phyloP scores from a whole-genome alignment of 805 yeast species.

The Metschnikowia kofuensis region DNA sequence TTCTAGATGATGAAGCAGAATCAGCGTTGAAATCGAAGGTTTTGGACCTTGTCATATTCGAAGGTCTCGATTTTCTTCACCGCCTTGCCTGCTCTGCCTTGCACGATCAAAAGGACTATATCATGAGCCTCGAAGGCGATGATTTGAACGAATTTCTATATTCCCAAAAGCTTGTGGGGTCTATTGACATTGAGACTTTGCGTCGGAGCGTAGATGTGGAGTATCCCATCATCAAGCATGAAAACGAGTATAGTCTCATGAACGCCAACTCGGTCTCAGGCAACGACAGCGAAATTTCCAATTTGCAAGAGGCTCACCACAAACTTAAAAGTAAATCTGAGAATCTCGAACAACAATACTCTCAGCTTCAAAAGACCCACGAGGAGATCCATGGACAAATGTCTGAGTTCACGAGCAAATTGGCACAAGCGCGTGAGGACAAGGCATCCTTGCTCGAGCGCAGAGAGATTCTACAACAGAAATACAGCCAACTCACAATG shows the following conservation, averaged over 20 bases:
- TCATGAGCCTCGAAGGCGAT: constrained; percentile 24
- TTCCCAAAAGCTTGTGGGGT: constrained; percentile 2
- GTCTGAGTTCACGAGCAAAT: constrained; percentile 22
- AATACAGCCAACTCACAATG: constrained; percentile 34
- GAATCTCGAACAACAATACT: constrained; percentile 27
- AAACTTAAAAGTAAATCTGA: constrained; percentile 28
- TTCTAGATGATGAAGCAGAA: background rate
- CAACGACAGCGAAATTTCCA: constrained; percentile 36
- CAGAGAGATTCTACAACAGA: constrained; percentile 19
- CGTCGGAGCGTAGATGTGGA: constrained; percentile 5
- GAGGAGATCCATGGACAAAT: constrained; percentile 35
- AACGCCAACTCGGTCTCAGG: constrained; percentile 37
- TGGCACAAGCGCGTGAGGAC: constrained; percentile 20
- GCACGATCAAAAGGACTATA: constrained; percentile 11
- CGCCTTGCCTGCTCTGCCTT: constrained; percentile 28
- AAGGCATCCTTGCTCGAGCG: constrained; percentile 17
- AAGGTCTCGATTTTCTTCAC: constrained; percentile 37
- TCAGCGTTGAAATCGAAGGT: constrained; percentile 11
- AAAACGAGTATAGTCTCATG: constrained; percentile 24
- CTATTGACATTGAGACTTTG: constrained; percentile 3
- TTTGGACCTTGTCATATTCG: constrained; percentile 37
- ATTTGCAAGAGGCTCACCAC: constrained; percentile 36
- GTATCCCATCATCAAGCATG: constrained; percentile 15
- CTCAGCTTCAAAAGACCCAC: constrained; percentile 33
- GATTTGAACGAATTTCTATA: constrained; percentile 14